A percentile compares a stretch with the other conserved stretches of the same genome.
Evolutionary conservation across 1,284 basidiomycete genomes (phyloP).

Genomic region (Ceratobasidium sp.): DNA sequence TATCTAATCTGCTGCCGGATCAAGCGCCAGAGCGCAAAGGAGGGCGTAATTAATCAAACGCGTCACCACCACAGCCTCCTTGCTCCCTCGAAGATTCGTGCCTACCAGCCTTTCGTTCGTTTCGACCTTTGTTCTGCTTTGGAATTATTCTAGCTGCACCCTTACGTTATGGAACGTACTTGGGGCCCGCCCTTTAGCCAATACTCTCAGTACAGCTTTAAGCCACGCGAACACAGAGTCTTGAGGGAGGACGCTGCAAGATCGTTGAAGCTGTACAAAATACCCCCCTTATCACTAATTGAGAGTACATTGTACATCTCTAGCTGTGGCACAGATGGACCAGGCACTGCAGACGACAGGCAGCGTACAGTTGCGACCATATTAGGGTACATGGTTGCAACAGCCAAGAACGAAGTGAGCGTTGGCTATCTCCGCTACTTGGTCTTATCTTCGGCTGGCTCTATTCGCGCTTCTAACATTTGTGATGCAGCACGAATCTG

Average conservation of each 20-base stretch:
- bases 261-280: background rate
- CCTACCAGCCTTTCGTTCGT: too few relatives aligned
- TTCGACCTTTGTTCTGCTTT: too few relatives aligned
- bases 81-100: too few relatives aligned
- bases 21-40: too few relatives aligned
- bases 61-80: too few relatives aligned
- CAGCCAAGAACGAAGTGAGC: background rate
- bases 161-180: background rate
- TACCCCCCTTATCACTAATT: background rate
- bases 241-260: background rate
- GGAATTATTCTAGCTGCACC: too few relatives aligned
- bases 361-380: too few relatives aligned
- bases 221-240: background rate
- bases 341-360: background rate
- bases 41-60: too few relatives aligned
- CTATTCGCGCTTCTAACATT: too few relatives aligned
- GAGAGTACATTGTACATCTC: background rate
- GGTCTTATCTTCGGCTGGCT: too few relatives aligned
- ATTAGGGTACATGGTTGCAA: background rate
- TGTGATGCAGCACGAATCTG: too few relatives aligned
- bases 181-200: background rate
- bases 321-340: background rate
- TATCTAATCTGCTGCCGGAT: too few relatives aligned
- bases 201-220: background rate
- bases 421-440: background rate